Evolutionary conservation across 768 basidiomycete genomes (phyloP), one percentile per base, ranked within the genome.

Genomic region (Rhizopogon vinicolor): DNA sequence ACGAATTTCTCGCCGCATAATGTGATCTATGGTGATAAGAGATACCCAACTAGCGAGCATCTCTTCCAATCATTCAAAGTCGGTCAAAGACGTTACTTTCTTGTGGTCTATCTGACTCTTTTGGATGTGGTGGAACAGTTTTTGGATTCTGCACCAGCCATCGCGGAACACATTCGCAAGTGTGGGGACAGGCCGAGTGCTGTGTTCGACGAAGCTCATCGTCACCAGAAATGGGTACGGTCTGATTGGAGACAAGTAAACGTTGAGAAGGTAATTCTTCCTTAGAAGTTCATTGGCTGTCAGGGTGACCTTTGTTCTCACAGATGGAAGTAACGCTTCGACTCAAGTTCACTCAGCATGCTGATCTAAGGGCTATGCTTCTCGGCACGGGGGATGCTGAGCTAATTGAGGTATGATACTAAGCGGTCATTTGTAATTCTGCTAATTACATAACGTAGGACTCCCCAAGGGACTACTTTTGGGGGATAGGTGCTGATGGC

Each of bases 11-110:
- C 88, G 9, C 66, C 81, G 0, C 86, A 89, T 65, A 74, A 81
- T 43, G 80, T 90, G 9, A 61, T 73, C 9, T 84, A 86, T 64
- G 76, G 81, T 33, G 82, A 82, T 41, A 85, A 82, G 63, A 74
- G 69, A 52, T 90, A 89, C 63, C 85, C 87, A 1, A 90, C 87
- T 0, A 85, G 85, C 63, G 88, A 89, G 64, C 88, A 89, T 67
- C 77, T 89, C 10, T 89, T 87, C 62, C 87, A 89, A 60, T 84
- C 87, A 2, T 79, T 88, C 71, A 89, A 87, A 66, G 85, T 84
- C 53, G 10, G 67, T 51, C 9, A 44, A 54, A 1, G 10, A 14
- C 10, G 1, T 16, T 44, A 8, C 19, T 41, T 51, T 29, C 12
- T 25, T 9, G 22, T 7, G 52, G 31, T 8, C 28, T 25, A 6